These are phyloP conservation scores for Basidiobolus meristosporus DNA, from an alignment of 371 early-diverging fungal species.

Conservation along the genomic window DNA sequence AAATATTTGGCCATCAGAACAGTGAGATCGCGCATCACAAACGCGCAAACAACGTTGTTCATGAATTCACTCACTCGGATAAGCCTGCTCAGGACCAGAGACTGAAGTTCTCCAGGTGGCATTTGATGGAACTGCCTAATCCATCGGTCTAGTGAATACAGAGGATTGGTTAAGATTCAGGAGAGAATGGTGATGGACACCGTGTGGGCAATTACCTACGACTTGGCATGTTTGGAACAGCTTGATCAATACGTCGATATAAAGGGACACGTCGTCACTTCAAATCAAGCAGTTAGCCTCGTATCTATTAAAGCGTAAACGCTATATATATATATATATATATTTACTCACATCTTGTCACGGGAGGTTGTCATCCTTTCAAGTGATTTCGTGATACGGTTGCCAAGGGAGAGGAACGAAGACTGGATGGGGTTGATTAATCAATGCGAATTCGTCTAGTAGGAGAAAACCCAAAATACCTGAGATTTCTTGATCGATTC, in stretches of 20 bases:
- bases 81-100: slow-evolving; percentile 1
- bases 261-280: slow-evolving; percentile 10
- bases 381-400: slow-evolving; percentile 10
- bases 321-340: background rate
- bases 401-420: background rate
- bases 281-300: background rate
- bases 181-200: too few species aligned
- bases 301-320: too few species aligned
- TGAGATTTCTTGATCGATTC: too few species aligned
- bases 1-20: slow-evolving; percentile 12
- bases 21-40: slow-evolving; percentile 13
- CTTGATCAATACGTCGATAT: slow-evolving; percentile 10
- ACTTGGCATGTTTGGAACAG: slow-evolving; percentile 12
- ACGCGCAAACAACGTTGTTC: slow-evolving; percentile 11
- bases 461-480: too few species aligned
- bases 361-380: slow-evolving; percentile 10
- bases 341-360: slow-evolving; percentile 11
- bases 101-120: too few species aligned
- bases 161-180: too few species aligned
- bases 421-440: background rate
- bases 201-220: background rate
- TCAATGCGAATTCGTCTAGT: too few species aligned
- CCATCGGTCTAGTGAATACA: slow-evolving; percentile 8
- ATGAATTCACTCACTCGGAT: slow-evolving; percentile 10
- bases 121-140: background rate